Evolutionary conservation across 306 rosid species (phyloP), one percentile per base, ranked within the genome.

Genomic region (Pterocarpus macrocarpus): DNA sequence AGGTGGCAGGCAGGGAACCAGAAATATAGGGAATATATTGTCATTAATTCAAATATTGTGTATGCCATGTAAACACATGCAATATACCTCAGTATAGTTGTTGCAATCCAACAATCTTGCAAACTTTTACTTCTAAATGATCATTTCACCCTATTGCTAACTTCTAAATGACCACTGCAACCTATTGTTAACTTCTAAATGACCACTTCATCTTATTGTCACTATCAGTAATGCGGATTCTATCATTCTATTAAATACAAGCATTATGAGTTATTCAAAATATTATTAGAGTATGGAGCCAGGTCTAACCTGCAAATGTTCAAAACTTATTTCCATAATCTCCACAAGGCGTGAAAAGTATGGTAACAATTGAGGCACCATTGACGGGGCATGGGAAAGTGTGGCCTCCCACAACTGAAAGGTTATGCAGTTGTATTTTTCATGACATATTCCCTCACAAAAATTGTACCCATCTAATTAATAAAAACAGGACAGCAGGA

Each of bases 361-460:
- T 64, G 92, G 84, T 55, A 91, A 85, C 64, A 95, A 87, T 82
- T 90, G 95, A 86, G 97, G 94, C 80, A 89, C 97, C 94, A 93
- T 85, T n/a, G 97, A 87, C 70, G 99, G 95, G 74, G 98, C 97
- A 68, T 91, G 94, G 76, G 95, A 91, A 68, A 95, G 97, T 59
- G 99, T 91, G 64, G 97, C 97, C 85, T 95, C 99, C 99, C 97
- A 95, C 84, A 95, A 86, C 99, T 95, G 96, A 86, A 85, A 68
- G 79, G 78, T 63, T 62, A 86, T 82, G 81, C 69, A 79, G 64
- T 36, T 74, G 66, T 16, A 75, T 10, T 73, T 43, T 82, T 79
- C 86, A 86, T 35, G 22, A 57, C 22, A 33, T 44, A 87, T 44
- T 44, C 49, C 35, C 73, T 44, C 80, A 72, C 50, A 65, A 49